phyloP scores from a whole-genome alignment of 768 basidiomycete genomes.

The Suillus decipiens region DNA sequence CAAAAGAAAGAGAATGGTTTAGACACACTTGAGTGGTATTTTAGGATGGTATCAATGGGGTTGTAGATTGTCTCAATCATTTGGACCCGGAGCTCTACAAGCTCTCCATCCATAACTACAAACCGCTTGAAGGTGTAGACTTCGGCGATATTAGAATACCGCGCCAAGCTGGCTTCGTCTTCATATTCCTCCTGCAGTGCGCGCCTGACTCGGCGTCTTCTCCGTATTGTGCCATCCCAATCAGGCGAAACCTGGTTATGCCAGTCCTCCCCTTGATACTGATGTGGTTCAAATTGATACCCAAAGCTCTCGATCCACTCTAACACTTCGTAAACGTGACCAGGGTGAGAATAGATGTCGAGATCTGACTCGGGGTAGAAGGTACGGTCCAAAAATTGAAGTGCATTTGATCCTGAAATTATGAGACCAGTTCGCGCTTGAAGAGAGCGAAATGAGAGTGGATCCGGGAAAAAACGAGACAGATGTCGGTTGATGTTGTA shows the following conservation, averaged over 20 bases:
- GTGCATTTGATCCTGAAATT: conserved; percentile 54
- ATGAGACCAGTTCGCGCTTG: conserved; percentile 45
- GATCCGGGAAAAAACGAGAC: conserved; percentile 37
- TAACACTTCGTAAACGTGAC: conserved; percentile 33
- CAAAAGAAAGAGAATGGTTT: not conserved
- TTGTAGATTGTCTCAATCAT: conserved; percentile 37
- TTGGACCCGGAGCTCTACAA: conserved; percentile 36
- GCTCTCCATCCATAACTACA: not conserved
- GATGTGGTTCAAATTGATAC: conserved; percentile 30
- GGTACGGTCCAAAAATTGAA: conserved; percentile 51
- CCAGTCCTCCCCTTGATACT: conserved; percentile 23
- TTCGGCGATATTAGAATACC: conserved; percentile 7
- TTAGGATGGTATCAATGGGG: conserved; percentile 42
- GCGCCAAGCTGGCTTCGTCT: conserved; percentile 1
- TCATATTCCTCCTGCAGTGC: accelerated
- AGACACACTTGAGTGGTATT: conserved; percentile 49
- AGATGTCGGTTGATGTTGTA: conserved; percentile 40
- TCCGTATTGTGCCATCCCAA: conserved; percentile 22
- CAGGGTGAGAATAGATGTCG: conserved; percentile 48
- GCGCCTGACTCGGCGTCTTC: not conserved
- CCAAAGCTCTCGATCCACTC: conserved; percentile 32
- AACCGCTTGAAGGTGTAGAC: conserved; percentile 30
- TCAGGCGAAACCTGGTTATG: conserved; percentile 5
- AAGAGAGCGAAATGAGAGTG: conserved; percentile 43
- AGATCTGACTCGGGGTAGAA: conserved; percentile 50